Conservation (phyloP, 1,284 basidiomycete species). For the Thecaphora frezii region DNA sequence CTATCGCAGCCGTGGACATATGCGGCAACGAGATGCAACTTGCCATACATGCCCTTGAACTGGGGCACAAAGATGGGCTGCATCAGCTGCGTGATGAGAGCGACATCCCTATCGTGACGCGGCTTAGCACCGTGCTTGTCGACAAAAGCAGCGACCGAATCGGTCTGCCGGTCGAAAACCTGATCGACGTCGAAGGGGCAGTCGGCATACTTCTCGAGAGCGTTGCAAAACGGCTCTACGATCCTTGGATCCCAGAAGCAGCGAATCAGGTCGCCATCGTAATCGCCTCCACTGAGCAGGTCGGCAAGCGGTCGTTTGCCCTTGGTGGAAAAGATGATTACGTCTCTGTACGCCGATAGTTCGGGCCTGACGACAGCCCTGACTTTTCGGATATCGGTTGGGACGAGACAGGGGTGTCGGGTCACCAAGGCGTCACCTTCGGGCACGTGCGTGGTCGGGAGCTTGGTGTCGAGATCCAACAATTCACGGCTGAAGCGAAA, state of each 20-base stretch:
- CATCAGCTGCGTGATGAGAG: no score
- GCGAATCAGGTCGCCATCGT: constrained; percentile 50
- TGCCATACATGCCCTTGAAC: no score
- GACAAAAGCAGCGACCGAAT: no score
- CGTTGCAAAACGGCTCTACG: constrained; percentile 28
- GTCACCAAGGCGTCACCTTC: constrained; percentile 43
- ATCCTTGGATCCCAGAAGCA: constrained; percentile 39
- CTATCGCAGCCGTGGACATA: no score
- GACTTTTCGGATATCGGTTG: constrained; percentile 50
- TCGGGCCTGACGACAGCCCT: constrained; percentile 37
- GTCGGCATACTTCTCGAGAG: constrained; percentile 31
- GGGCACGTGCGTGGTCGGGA: constrained; percentile 17
- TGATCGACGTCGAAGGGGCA: constrained; percentile 37
- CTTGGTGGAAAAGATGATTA: constrained; percentile 44
- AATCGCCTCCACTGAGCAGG: constrained; percentile 50
- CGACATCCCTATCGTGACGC: no score
- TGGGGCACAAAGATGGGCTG: no score
- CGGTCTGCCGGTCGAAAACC: no score
- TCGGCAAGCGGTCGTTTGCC: constrained; percentile 40
- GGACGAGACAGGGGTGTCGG: constrained; percentile 47
- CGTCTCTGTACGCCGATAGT: constrained; percentile 32
- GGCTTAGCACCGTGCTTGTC: no score
- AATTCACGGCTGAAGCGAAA: constrained; percentile 38
- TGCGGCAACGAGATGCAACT: no score
- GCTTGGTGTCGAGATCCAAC: constrained; percentile 24